Conservation (phyloP, 2,329 filamentous ascomycete species). For the Penicillium sumatraense region DNA sequence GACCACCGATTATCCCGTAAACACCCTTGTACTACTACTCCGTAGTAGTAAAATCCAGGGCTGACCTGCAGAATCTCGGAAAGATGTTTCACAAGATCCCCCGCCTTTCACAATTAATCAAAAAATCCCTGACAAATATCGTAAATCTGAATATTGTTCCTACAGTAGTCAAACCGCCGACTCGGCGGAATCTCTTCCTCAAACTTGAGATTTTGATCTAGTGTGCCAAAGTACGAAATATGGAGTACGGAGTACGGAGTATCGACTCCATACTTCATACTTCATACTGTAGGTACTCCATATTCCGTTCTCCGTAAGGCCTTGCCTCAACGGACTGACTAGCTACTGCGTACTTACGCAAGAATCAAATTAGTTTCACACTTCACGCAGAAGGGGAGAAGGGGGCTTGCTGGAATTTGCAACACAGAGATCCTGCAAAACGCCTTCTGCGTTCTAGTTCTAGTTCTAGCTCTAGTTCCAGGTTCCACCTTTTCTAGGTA, state of each 20-base stretch:
- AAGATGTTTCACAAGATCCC: not conserved
- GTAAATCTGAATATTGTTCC: not conserved
- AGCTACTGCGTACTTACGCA: too few species aligned
- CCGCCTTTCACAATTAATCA: not conserved
- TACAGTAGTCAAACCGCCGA: not conserved
- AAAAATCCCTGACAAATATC: not conserved
- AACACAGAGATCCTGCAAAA: constrained; percentile 3
- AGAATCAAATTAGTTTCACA: not conserved
- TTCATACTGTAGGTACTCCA: not conserved
- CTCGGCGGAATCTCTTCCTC: not conserved
- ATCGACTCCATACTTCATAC: too few species aligned
- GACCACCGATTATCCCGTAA: not conserved
- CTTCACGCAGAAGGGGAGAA: not conserved
- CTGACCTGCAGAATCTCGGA: not conserved
- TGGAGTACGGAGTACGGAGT: not conserved
- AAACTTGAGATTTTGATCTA: not conserved
- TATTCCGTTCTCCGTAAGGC: not conserved
- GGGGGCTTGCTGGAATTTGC: not conserved
- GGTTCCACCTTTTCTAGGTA: not conserved
- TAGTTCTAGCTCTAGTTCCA: too few species aligned
- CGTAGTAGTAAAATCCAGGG: not conserved
- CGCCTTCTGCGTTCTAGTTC: not conserved
- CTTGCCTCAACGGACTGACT: too few species aligned
- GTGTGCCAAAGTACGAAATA: not conserved
- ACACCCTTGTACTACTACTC: not conserved